Evolutionary conservation across 2,329 filamentous ascomycete genomes (phyloP).

Genomic region (Sporothrix schenckii): DNA sequence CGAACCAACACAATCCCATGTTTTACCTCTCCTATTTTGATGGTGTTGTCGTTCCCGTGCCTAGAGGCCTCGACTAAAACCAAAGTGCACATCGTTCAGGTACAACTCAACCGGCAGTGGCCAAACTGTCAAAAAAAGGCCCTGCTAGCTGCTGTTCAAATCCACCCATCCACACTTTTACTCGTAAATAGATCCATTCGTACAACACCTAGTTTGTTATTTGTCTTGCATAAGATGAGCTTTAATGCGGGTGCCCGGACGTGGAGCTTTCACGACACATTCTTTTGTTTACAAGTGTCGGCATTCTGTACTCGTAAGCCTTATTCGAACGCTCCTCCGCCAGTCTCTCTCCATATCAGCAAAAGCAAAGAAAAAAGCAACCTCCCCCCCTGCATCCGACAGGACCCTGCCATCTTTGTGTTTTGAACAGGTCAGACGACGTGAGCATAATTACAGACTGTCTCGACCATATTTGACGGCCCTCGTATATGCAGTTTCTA

Average conservation of each 20-base stretch:
- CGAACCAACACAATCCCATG: constrained; percentile 1
- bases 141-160: not conserved
- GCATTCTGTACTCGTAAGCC: not conserved
- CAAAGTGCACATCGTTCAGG: not conserved
- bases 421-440: not conserved
- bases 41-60: not conserved
- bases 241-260: not conserved
- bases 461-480: not conserved
- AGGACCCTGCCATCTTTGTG: not conserved
- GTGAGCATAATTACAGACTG: not conserved
- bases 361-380: constrained; percentile 7
- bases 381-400: constrained; percentile 12
- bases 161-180: not conserved
- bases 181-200: not conserved
- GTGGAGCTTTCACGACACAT: not conserved
- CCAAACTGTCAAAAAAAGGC: constrained; percentile 4
- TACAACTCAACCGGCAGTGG: not conserved
- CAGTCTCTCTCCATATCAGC: not conserved
- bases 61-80: not conserved
- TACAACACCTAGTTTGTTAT: not conserved
- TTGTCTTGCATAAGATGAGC: constrained; percentile 20
- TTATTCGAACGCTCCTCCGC: not conserved
- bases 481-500: constrained; percentile 8
- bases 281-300: not conserved
- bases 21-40: not conserved